Conservation (phyloP, 2,329 filamentous ascomycete species). For the Epichloe scottii region DNA sequence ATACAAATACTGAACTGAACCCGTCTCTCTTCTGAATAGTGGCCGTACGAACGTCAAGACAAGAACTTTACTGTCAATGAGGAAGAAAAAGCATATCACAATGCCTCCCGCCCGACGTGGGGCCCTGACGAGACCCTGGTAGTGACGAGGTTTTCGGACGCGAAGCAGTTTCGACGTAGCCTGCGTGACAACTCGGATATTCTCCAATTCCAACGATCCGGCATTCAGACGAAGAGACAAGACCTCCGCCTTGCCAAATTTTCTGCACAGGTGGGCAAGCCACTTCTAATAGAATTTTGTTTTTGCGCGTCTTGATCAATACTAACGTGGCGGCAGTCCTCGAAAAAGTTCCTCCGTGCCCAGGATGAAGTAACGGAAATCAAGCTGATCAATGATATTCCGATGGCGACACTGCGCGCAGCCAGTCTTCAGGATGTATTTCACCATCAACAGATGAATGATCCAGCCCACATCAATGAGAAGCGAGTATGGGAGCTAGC, state of each 20-base stretch:
- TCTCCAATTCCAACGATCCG: conserved; percentile 23
- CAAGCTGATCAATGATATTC: conserved; percentile 41
- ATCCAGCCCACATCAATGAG: conserved; percentile 46
- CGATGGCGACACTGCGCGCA: conserved; percentile 38
- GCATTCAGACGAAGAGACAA: conserved; percentile 49
- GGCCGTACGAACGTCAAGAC: conserved; percentile 70
- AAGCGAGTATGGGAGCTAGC: conserved; percentile 74
- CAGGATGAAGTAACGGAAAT: conserved; percentile 47
- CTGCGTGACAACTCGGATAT: conserved; percentile 16
- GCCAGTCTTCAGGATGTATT: conserved; percentile 25
- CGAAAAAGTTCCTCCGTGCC: conserved; percentile 38
- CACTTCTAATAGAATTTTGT: background rate
- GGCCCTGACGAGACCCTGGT: conserved; percentile 61
- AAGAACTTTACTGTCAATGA: conserved; percentile 55
- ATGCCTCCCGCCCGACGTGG: conserved; percentile 69
- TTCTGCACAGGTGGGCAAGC: conserved; percentile 34
- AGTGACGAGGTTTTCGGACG: conserved; percentile 30
- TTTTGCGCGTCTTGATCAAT: background rate
- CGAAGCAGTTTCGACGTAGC: conserved; percentile 26
- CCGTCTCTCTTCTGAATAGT: conserved; percentile 39
- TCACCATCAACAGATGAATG: conserved; percentile 27
- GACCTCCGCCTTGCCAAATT: conserved; percentile 55
- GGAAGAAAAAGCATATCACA: conserved; percentile 55
- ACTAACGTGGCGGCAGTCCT: conserved; percentile 28
- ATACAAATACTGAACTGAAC: conserved; percentile 21